Evolutionary conservation across 2,329 filamentous ascomycete genomes (phyloP), one percentile per base, ranked within the genome.

Genomic region (Sclerotinia glacialis): DNA sequence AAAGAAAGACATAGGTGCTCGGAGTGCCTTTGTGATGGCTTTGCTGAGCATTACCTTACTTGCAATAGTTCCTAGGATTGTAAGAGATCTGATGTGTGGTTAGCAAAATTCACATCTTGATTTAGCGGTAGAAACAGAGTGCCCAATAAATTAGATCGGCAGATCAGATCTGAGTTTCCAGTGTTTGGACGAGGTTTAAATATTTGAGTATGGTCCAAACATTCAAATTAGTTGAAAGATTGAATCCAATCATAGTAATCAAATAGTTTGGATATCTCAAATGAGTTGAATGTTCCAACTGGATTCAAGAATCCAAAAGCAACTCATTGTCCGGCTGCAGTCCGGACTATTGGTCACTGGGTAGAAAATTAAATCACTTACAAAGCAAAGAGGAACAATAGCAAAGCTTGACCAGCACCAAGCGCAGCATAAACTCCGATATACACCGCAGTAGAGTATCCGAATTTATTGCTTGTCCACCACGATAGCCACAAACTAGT

Each of bases 1-100:
- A 79, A 98, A 98, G 80, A 98, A 98, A 5, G 91, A 90, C 92
- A 89, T 88, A n/a, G 86, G 86, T 3, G 86, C 86, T 34, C 86
- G 82, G n/a, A 89, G 79, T 0, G 95, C 92, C 21, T 91, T 85
- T 11, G 83, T 86, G 73, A 98, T 91, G 8, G 95, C 94, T 46
- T 86, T 83, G 40, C 89, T 86, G 61, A 98, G 84, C 86, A 98
- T 92, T 49, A 83, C 83, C 77, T 90, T 94, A 75, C 91, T 95
- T 6, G 93, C 86, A 26, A 85, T 87, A 1, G 95, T 97, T 55
- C 93, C 92, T 64, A 89, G 86, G 0, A 93, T 83, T 0, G 93
- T 92, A 31, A 98, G 83, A 7, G 86, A 78, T 21, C 58, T 61
- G n/a, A 61, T 26, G 14, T 7, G n/a, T 34, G n/a, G 56, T 61